Evolutionary conservation across 441 rosid species (phyloP), one percentile per base, ranked within the genome.

Genomic region (Mallotus japonicus): DNA sequence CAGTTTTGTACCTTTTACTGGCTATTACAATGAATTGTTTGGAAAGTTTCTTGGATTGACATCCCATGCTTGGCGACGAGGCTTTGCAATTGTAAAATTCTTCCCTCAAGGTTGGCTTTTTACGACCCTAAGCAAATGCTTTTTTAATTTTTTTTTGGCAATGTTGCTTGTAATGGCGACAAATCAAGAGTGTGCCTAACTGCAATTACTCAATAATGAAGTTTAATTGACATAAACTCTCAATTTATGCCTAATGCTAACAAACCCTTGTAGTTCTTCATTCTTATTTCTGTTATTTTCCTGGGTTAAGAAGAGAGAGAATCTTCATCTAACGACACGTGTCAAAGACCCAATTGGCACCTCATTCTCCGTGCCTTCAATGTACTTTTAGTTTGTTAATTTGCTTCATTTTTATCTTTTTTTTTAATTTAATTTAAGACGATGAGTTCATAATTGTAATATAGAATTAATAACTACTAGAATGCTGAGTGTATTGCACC

Each of bases 271-370:
- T 68, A n/a, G n/a, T n/a, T 44, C 2, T 22, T 56, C 14, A 28
- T 56, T 14, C 17, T 37, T 40, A 5, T 19, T 69, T 69, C 54
- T 14, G 54, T 44, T 69, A 20, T 14, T 46, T 47, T 19, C 57
- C 58, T 32, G 47, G 1, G 47, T 24, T 24, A 1, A 71, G 50
- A 62, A 44, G 53, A 50, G 73, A 47, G 4, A 59, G 6, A 6
- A 34, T 19, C 59, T 17, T 71, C 14, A 51, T 7, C 51, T 20
- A 53, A 12, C 51, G 61, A 62, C 16, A 64, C 64, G 64, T 56
- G 76, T 51, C 76, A 73, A 65, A 28, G 34, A 11, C 68, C 42
- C 68, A 62, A 40, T 34, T 11, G 4, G 6, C 2, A 10, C 51
- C 4, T 32, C 37, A 19, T 49, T 32, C 42, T 42, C 28, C 62